Percentiles rank a stretch among this genome's conserved stretches.
Evolutionary conservation across 1,139 yeast species (phyloP).

Genomic region (Pichia sp.): DNA sequence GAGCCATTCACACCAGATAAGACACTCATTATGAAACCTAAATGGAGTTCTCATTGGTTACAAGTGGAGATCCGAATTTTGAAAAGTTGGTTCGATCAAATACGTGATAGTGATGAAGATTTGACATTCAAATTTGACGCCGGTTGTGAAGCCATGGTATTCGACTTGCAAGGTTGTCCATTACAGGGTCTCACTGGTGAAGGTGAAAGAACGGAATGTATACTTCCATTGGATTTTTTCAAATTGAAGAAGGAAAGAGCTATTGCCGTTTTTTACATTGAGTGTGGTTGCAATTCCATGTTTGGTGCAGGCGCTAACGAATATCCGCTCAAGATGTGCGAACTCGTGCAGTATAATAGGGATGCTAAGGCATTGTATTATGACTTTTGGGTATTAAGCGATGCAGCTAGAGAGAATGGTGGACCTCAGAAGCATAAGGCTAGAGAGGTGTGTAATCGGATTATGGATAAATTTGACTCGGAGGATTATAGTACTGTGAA

Average conservation of each 20-base stretch:
- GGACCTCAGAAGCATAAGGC: constrained; percentile 87
- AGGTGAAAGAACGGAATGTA: constrained; percentile 72
- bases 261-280: constrained; percentile 53
- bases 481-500: constrained; percentile 38
- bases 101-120: constrained; percentile 40
- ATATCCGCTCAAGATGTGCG: constrained; percentile 62
- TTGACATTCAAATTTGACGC: constrained; percentile 71
- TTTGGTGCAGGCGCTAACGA: constrained; percentile 61
- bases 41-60: constrained; percentile 98
- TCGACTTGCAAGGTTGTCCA: constrained; percentile 58
- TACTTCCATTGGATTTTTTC: constrained; percentile 50
- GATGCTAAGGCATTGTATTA: constrained; percentile 70
- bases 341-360: constrained; percentile 71
- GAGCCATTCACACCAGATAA: constrained; percentile 59
- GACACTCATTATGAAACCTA: constrained; percentile 65
- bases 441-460: constrained; percentile 63
- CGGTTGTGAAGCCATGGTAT: constrained; percentile 77
- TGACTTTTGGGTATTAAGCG: constrained; percentile 86
- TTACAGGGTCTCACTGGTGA: constrained; percentile 83
- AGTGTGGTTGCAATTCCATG: constrained; percentile 93
- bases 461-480: constrained; percentile 73
- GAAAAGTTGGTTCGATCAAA: constrained; percentile 39
- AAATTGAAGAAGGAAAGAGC: constrained; percentile 7
- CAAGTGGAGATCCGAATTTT: constrained; percentile 60
- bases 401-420: constrained; percentile 82